phyloP scores from a whole-genome alignment of 179 eudicot species.

The Amaranthus tricolor region DNA sequence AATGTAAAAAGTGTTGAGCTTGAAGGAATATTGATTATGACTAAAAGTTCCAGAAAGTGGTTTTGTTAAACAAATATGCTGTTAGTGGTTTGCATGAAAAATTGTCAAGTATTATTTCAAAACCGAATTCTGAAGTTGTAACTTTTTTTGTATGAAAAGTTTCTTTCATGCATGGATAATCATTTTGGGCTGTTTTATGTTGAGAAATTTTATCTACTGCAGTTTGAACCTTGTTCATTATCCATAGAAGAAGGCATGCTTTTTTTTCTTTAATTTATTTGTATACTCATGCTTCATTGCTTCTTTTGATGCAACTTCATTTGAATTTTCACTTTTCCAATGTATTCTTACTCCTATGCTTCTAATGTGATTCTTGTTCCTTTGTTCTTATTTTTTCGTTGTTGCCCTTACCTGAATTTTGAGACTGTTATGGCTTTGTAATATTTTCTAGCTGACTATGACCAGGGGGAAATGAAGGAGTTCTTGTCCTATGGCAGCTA shows the following conservation, averaged over 20 bases:
- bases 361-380: neutral
- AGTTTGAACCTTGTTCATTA: neutral
- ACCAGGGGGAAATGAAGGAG: conserved; percentile 94
- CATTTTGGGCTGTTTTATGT: neutral
- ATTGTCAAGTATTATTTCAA: neutral
- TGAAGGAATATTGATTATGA: neutral
- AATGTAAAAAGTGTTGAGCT: neutral
- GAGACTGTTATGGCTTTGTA: neutral
- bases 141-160: neutral
- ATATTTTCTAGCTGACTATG: conserved; percentile 2
- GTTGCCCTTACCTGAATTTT: conserved; percentile 1
- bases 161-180: neutral
- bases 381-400: neutral
- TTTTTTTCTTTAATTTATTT: neutral
- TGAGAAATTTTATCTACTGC: neutral
- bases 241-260: neutral
- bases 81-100: neutral
- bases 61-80: neutral
- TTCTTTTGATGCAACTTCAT: conserved; percentile 1
- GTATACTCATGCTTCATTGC: neutral
- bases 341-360: neutral
- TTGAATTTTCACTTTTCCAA: neutral
- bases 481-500: conserved; percentile 92
- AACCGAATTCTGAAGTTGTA: neutral
- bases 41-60: neutral